Base-by-base conservation (phyloP, 1,139 yeast species). In the Candida labiduridarum region DNA sequence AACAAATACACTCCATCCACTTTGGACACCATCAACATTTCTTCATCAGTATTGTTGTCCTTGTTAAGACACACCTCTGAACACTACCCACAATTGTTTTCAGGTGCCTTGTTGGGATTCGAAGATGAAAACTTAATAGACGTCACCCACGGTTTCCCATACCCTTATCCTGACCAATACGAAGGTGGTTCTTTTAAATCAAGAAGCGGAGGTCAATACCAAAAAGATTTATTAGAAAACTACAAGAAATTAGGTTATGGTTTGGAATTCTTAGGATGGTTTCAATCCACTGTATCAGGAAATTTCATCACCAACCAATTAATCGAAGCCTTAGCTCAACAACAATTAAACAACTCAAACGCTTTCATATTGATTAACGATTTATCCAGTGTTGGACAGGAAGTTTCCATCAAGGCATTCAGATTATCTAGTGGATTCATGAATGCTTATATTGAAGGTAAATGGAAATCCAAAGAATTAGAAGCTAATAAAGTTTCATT, bases 201-300 rank as follows among this genome's bases (percentile, higher is more conserved):
- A 48, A 81, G 83, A 65, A 76, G 83, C 56, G 89, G 89, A 50
- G 74, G 76, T 54, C 84, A 80, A 64, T 90, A 85, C 70, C 92
- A 87, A 66, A 81, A 80, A 54, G 92, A 87, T 49, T 77, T 87
- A 62, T 74, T 86, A 57, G 80, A 80, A 48, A 80, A 82, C 54
- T 78, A 89, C 58, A 82, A 79, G 60, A 79, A 77, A 52, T 81
- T 85, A 56, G 87, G 87, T 46, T 78, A 82, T 55, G 95, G 92
- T 45, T 78, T 84, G 47, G 89, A 85, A 65, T 79, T 85, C 57
- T 82, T 86, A 58, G 97, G 97, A 35, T 90, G 92, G 92, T 90
- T 87, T 71, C 83, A 88, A 63, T 78, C 88, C 46, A 79, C 91
- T 34, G 65, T 78, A 49, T 79, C 87, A 43, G 96, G 96, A 47